A percentile compares a stretch with the other conserved stretches of the same genome.
phyloP scores from a whole-genome alignment of 2,329 filamentous ascomycete genomes.

The Acrocalymma vagum region DNA sequence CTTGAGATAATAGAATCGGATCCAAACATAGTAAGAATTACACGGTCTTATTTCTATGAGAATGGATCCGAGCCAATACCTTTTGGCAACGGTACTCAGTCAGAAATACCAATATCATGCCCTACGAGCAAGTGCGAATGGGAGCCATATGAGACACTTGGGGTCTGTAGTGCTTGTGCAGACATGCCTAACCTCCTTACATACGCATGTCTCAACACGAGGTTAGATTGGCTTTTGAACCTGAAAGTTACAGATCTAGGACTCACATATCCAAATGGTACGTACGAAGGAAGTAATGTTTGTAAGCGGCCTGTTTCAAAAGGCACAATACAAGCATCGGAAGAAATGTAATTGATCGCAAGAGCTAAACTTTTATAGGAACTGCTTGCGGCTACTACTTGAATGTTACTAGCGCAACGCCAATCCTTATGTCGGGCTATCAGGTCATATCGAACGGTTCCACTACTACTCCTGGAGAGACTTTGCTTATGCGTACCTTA shows the following conservation, averaged over 20 bases:
- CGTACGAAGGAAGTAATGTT: too few relatives aligned
- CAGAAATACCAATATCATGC: conserved; percentile 35
- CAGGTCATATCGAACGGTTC: not conserved
- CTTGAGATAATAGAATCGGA: conserved; percentile 1
- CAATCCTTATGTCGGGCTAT: conserved; percentile 31
- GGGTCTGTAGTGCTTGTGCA: conserved; percentile 30
- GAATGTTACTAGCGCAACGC: conserved; percentile 16
- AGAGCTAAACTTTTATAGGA: conserved; percentile 7
- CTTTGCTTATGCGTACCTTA: conserved; percentile 16
- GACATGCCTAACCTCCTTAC: conserved; percentile 16
- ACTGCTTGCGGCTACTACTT: conserved; percentile 38
- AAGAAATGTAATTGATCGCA: not conserved
- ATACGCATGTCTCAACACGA: conserved; percentile 13
- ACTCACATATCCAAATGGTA: conserved; percentile 18
- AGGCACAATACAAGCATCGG: conserved; percentile 7
- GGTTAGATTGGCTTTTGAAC: conserved; percentile 25
- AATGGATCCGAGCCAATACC: conserved; percentile 29
- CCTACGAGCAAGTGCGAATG: conserved; percentile 41
- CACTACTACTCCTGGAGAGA: conserved; percentile 9
- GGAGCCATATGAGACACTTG: conserved; percentile 34
- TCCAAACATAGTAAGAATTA: not conserved
- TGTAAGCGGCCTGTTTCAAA: too few relatives aligned
- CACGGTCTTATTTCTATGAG: conserved; percentile 13
- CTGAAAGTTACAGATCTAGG: not conserved
- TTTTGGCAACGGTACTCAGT: conserved; percentile 31